Evolutionary conservation across 1,139 yeast species (phyloP).

Genomic region (Diutina rugosa): DNA sequence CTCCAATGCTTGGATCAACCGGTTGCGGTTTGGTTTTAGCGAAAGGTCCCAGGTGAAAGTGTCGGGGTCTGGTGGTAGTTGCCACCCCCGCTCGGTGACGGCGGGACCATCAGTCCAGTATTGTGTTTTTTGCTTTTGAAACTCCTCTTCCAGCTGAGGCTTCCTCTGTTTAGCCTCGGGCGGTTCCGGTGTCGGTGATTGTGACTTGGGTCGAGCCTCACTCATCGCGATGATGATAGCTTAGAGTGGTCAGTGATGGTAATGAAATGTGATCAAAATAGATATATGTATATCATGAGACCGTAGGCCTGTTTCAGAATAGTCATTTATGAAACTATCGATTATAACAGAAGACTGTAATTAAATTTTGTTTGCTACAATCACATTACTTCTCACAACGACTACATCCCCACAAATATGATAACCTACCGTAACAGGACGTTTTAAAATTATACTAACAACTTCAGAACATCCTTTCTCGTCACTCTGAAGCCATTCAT

Average conservation of each 20-base stretch:
- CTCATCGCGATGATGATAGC: not conserved
- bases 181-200: not conserved
- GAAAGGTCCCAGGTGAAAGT: conserved; percentile 12
- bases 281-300: no score
- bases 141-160: conserved; percentile 47
- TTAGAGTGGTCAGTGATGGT: not conserved
- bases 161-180: conserved; percentile 21
- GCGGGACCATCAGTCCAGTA: conserved; percentile 39
- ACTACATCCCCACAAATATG: no score
- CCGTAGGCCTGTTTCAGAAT: no score
- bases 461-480: no score
- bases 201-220: not conserved
- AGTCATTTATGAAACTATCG: no score
- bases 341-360: no score
- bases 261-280: not conserved
- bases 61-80: conserved; percentile 15
- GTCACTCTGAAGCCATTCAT: not conserved
- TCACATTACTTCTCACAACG: no score
- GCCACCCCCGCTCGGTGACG: conserved; percentile 34
- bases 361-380: no score
- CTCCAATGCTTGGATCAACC: conserved; percentile 31
- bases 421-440: no score
- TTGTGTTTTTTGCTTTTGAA: conserved; percentile 25
- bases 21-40: conserved; percentile 22
- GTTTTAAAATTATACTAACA: no score